Base-by-base conservation (phyloP, 169 alveolate species). In the Eimeria maxima region DNA sequence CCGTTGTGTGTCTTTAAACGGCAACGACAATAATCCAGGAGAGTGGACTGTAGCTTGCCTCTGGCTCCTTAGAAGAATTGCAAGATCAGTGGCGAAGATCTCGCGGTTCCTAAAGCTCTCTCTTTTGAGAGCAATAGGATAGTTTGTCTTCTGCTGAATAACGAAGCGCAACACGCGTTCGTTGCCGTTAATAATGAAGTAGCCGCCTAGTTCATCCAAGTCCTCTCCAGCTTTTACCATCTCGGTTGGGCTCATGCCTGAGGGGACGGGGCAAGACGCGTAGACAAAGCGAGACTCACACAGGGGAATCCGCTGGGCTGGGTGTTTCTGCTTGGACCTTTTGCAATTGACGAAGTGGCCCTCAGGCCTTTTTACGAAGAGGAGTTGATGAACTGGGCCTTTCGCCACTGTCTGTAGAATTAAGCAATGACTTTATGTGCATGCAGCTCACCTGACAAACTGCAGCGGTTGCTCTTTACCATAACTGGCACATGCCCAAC, bases 151-250 rank as follows among this genome's bases (percentile, higher is more conserved):
- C 73, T 98, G 99, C 84, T 98, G 98, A 53, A 99, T 99, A 29
- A 99, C 99, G 98, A 98, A 99, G 96, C 99, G 98, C 13, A 99
- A 97, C 63, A 99, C 97, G 96, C 99, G 98, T 97, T 99, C 99
- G 96, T 98, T 98, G 53, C 99, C 99, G 95, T 99, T 99, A 83
- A 99, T 97, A 73, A 99, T 99, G 96, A 99, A 99, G 97, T 99
- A 99, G 18, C 99, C 99, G 42, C 99, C 99, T 71, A 99, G 98
- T 96, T 99, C 99, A 96, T 99, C 99, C 87, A 98, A 97, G 96
- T 99, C 99, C 96, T 99, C 99, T 67, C 99, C 99, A 94, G 98
- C 98, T 83, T 98, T 96, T 47, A 98, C 98, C 97, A 99, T 96
- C 96, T 99, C 99, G 57, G 98, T 97, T 38, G 99, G 98, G 69